Conservation (phyloP, 371 early-diverging fungal genomes). For the Rhizopus sp. region DNA sequence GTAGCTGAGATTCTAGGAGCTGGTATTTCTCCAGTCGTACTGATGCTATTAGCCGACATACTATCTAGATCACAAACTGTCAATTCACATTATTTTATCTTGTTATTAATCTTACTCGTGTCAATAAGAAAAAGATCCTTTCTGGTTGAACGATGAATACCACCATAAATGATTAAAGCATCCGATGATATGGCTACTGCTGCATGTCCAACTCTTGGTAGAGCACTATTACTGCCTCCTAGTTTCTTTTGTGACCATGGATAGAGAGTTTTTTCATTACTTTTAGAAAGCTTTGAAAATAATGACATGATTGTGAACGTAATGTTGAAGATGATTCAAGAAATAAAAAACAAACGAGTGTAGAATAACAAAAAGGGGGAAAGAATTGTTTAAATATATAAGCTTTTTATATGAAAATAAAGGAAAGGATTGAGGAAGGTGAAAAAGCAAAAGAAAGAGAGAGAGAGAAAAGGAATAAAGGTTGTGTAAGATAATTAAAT, state of each 20-base stretch:
- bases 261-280: slow-evolving; percentile 46
- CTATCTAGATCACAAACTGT: slow-evolving; percentile 23
- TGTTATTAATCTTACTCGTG: slow-evolving; percentile 45
- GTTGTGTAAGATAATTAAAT: slow-evolving; percentile 23
- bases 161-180: slow-evolving; percentile 61
- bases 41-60: slow-evolving; percentile 34
- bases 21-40: slow-evolving; percentile 44
- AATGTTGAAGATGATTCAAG: slow-evolving; percentile 5
- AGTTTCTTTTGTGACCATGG: slow-evolving; percentile 56
- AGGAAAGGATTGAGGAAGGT: background rate
- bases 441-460: slow-evolving; percentile 1
- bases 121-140: slow-evolving; percentile 64
- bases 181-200: slow-evolving; percentile 54
- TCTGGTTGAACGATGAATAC: slow-evolving; percentile 47
- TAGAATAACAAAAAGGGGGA: background rate
- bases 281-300: slow-evolving; percentile 53
- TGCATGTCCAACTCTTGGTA: slow-evolving; percentile 65
- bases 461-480: background rate
- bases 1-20: slow-evolving; percentile 33
- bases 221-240: slow-evolving; percentile 36
- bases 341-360: background rate
- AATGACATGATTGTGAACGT: slow-evolving; percentile 42
- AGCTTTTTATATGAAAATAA: background rate
- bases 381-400: background rate
- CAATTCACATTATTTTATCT: background rate